A percentile compares a stretch with the other conserved stretches of the same genome.
Evolutionary conservation across 2,329 filamentous ascomycete genomes (phyloP).

Genomic region (Tolypocladium sp.): DNA sequence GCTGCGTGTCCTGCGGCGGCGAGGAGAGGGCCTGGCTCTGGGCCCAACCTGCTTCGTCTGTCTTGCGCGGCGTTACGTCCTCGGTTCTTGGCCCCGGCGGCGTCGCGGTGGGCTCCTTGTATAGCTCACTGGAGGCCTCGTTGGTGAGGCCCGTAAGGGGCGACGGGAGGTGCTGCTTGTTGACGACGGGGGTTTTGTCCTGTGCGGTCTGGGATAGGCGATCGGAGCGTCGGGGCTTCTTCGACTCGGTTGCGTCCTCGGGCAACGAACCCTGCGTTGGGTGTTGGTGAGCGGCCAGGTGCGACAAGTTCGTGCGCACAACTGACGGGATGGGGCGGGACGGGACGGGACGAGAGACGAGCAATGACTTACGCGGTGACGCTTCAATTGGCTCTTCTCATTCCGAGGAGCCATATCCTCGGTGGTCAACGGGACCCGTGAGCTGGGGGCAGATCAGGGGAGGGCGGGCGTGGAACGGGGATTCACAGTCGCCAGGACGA

Average conservation of each 20-base stretch:
- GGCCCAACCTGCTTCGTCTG: conserved; percentile 33
- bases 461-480: background rate
- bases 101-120: conserved; percentile 62
- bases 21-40: conserved; percentile 38
- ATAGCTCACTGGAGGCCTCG: conserved; percentile 48
- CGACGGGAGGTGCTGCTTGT: conserved; percentile 67
- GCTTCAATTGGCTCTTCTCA: conserved; percentile 81
- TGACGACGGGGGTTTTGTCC: conserved; percentile 49
- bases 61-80: conserved; percentile 41
- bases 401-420: conserved; percentile 46
- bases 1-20: conserved; percentile 55
- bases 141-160: conserved; percentile 58
- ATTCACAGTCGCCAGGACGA: conserved; percentile 1
- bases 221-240: conserved; percentile 76
- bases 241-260: conserved; percentile 56
- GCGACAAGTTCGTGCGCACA: conserved; percentile 6
- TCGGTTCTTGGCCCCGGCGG: conserved; percentile 54
- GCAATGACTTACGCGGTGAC: conserved; percentile 55
- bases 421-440: background rate
- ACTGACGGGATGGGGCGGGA: conserved; percentile 11
- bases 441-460: background rate
- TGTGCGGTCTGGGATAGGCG: conserved; percentile 50
- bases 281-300: conserved; percentile 12
- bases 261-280: conserved; percentile 53
- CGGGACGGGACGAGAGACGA: background rate